Percentiles rank a stretch among this genome's conserved stretches.
Conservation (phyloP, 73 alveolate genomes). For the Urostyla sp. region DNA sequence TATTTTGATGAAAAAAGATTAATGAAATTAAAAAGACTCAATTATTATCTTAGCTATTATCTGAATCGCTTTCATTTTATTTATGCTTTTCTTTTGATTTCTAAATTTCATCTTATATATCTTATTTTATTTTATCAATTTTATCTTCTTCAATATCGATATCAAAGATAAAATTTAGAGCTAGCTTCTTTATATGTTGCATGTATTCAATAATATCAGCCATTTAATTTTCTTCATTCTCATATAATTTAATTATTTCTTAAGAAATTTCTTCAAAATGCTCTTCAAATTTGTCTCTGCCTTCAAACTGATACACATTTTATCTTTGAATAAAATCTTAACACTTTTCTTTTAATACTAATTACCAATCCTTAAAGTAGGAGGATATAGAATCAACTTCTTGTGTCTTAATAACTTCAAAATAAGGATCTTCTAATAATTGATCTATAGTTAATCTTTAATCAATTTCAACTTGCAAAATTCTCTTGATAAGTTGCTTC, state of each 20-base stretch:
- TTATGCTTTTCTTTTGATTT: background rate
- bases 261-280: background rate
- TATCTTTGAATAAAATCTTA: slow-evolving; percentile 40
- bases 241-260: background rate
- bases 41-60: background rate
- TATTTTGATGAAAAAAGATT: no score
- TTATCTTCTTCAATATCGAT: slow-evolving; percentile 6
- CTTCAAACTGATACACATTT: slow-evolving; percentile 53
- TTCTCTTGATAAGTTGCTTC: slow-evolving; percentile 27
- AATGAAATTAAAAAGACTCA: no score
- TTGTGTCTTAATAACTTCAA: background rate
- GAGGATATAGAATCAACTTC: background rate
- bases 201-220: background rate
- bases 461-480: slow-evolving; percentile 37
- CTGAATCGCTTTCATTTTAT: background rate
- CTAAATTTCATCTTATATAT: background rate
- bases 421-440: slow-evolving; percentile 3
- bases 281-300: slow-evolving; percentile 23
- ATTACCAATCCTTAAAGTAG: background rate
- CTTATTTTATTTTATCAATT: background rate
- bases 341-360: slow-evolving; percentile 15
- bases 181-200: slow-evolving; percentile 39
- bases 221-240: background rate
- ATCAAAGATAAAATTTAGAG: slow-evolving; percentile 48
- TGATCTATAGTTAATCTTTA: slow-evolving; percentile 40